Conservation (phyloP, 139 green algal genomes). For the Axilococcus clingmanii region DNA sequence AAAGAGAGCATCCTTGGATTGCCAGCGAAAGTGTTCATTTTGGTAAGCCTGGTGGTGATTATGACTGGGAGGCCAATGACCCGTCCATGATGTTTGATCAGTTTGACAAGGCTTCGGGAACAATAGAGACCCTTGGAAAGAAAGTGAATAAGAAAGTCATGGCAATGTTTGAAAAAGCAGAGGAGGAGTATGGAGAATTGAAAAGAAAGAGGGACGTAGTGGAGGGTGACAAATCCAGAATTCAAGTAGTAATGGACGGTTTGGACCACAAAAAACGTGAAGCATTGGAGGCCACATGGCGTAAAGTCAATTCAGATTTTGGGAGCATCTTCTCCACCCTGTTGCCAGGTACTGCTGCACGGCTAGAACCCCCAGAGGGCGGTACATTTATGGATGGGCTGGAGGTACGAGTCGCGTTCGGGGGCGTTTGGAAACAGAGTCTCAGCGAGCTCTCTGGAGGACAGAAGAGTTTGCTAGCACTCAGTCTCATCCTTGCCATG, state of each 20-base stretch:
- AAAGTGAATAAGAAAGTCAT: constrained; percentile 77
- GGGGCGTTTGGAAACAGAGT: constrained; percentile 93
- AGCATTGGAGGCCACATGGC: constrained; percentile 81
- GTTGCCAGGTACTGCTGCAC: constrained; percentile 85
- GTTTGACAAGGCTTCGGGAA: constrained; percentile 19
- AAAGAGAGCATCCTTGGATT: constrained; percentile 74
- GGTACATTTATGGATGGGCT: constrained; percentile 72
- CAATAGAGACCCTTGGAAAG: constrained; percentile 28
- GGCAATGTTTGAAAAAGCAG: constrained; percentile 82
- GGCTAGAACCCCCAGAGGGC: constrained; percentile 84
- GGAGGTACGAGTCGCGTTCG: constrained; percentile 93
- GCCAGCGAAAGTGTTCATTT: constrained; percentile 55
- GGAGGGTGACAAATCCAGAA: constrained; percentile 68
- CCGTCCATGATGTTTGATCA: constrained; percentile 29
- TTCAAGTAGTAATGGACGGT: constrained; percentile 77
- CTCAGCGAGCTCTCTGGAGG: constrained; percentile 93
- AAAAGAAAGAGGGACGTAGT: constrained; percentile 68
- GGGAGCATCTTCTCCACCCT: constrained; percentile 94
- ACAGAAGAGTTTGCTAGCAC: constrained; percentile 89
- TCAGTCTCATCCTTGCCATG: constrained; percentile 94
- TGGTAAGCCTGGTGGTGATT: constrained; percentile 61
- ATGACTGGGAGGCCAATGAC: constrained; percentile 56
- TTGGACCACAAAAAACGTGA: constrained; percentile 93
- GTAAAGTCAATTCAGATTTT: constrained; percentile 86
- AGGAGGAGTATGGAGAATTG: constrained; percentile 77